A percentile compares a stretch with the other conserved stretches of the same genome.
Conservation (phyloP, 805 yeast genomes). For the Metschnikowia borealis region DNA sequence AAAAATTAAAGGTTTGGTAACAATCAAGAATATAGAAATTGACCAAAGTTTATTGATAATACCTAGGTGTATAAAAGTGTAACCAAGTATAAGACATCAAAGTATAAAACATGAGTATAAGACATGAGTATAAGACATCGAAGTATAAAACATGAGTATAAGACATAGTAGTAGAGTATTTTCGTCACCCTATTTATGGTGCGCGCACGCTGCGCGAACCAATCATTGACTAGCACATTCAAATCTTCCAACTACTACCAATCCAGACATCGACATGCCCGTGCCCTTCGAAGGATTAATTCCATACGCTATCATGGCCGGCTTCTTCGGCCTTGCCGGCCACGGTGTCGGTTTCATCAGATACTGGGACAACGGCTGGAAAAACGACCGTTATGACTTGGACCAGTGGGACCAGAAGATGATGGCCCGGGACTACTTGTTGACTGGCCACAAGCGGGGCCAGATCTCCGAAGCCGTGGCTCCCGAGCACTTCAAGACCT, state of each 20-base stretch:
- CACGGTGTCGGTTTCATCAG: slow-evolving; percentile 43
- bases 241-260: slow-evolving; percentile 4
- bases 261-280: slow-evolving; percentile 31
- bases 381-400: slow-evolving; percentile 42
- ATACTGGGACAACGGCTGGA: slow-evolving; percentile 50
- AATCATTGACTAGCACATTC: slow-evolving; percentile 14
- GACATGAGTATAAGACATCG: too few species aligned
- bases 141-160: background rate
- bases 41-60: too few species aligned
- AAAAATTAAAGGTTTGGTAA: too few species aligned
- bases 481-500: slow-evolving; percentile 74
- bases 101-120: background rate
- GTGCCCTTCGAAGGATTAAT: slow-evolving; percentile 46
- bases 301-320: slow-evolving; percentile 45
- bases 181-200: background rate
- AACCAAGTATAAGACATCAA: background rate
- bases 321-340: slow-evolving; percentile 43
- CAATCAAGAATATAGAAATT: too few species aligned
- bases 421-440: slow-evolving; percentile 71
- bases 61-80: too few species aligned
- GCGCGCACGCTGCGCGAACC: slow-evolving; percentile 20
- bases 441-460: slow-evolving; percentile 72
- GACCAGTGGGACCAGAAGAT: slow-evolving; percentile 42
- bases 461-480: slow-evolving; percentile 65
- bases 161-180: too few species aligned